These are phyloP conservation scores for Eucalyptus coolabah DNA, from an alignment of 345 rosid species.

Conservation along the genomic window DNA sequence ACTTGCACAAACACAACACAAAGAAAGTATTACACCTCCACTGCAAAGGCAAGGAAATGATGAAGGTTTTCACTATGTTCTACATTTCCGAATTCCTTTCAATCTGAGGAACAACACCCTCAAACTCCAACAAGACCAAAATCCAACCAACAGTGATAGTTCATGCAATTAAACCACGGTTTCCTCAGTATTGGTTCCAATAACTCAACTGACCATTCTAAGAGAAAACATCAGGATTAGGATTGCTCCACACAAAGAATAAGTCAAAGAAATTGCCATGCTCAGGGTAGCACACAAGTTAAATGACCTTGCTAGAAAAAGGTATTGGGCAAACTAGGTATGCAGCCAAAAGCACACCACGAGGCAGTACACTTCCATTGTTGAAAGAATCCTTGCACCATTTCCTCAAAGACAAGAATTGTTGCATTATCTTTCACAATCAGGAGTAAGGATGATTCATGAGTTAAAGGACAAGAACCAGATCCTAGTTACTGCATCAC, in stretches of 20 bases:
- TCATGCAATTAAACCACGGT: not conserved
- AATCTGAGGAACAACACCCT: not conserved
- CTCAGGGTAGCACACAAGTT: not conserved
- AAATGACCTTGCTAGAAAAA: not conserved
- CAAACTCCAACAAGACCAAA: not conserved
- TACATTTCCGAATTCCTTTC: not conserved
- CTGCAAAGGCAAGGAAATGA: not conserved
- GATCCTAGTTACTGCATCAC: not conserved
- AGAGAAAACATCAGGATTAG: not conserved
- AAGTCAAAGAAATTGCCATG: not conserved
- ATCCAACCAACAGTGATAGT: not conserved
- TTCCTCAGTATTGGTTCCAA: not conserved
- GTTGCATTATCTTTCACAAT: not conserved
- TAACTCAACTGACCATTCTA: not conserved
- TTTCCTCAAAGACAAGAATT: not conserved
- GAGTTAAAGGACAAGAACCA: not conserved
- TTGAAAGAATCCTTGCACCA: not conserved
- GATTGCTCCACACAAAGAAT: not conserved
- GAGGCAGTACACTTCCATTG: not conserved
- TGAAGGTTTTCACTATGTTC: not conserved
- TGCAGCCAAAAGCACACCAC: not conserved
- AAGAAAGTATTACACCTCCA: not conserved
- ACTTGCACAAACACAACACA: not conserved
- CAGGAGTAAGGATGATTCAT: not conserved
- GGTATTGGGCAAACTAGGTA: not conserved